Conservation (phyloP, 129 eudicot species). For the Flaveria robusta region DNA sequence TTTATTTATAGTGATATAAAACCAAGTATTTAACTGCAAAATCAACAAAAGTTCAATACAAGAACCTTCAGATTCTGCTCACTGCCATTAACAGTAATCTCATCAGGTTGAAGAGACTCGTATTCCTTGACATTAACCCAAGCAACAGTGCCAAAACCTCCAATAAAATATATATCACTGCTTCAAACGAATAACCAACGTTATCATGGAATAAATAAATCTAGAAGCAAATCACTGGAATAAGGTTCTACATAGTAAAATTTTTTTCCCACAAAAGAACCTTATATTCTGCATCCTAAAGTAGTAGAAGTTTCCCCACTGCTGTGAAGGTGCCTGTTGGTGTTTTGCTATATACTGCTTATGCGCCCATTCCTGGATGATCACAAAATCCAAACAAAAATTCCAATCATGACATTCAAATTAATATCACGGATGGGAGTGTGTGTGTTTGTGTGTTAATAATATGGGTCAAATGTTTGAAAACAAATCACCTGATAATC, state of each 20-base stretch:
- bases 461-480: constrained; percentile 1
- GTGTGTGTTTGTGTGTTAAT: constrained; percentile 89
- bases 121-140: constrained; percentile 97
- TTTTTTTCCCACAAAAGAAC: constrained; percentile 21
- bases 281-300: constrained; percentile 97
- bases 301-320: constrained; percentile 97
- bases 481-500: constrained; percentile 70
- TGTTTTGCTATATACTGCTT: constrained; percentile 88
- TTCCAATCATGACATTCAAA: background rate
- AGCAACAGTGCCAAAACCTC: constrained; percentile 98
- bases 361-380: constrained; percentile 90
- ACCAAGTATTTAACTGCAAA: background rate
- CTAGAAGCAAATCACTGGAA: background rate
- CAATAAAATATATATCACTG: constrained; percentile 98
- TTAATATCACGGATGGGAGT: constrained; percentile 26
- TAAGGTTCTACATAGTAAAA: background rate
- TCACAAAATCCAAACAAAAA: background rate
- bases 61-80: constrained; percentile 86
- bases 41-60: background rate
- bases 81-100: constrained; percentile 94
- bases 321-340: constrained; percentile 96
- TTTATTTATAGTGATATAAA: background rate
- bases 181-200: background rate
- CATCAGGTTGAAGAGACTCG: constrained; percentile 76
- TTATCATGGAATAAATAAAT: background rate